Conservation (phyloP, 176 grass and related monocot genomes). For the Hordeum marinum region DNA sequence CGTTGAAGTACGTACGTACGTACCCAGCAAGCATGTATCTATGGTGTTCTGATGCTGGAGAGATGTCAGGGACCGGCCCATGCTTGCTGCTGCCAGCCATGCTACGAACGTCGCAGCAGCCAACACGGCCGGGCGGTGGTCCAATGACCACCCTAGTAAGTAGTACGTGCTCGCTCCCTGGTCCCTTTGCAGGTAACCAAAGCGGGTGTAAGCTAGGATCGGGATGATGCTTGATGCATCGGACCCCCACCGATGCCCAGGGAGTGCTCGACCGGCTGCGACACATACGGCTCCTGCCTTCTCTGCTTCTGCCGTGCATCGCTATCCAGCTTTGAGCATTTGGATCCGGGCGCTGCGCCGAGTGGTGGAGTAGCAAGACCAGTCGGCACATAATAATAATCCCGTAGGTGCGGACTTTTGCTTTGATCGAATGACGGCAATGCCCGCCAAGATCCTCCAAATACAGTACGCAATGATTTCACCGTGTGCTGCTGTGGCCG, state of each 20-base stretch:
- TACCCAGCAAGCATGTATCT: not conserved
- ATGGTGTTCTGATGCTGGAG: not conserved
- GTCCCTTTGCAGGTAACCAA: slow-evolving; percentile 7
- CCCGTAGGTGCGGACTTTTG: too few species aligned
- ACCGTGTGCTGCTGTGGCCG: too few species aligned
- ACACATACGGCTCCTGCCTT: not conserved
- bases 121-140: slow-evolving; percentile 4
- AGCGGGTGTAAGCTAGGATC: not conserved
- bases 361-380: not conserved
- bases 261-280: not conserved
- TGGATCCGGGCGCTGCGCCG: not conserved
- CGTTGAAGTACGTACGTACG: not conserved
- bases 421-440: too few species aligned
- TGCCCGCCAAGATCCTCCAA: too few species aligned
- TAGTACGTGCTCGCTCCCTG: not conserved
- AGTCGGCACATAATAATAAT: too few species aligned
- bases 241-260: slow-evolving; percentile 1
- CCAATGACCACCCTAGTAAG: not conserved
- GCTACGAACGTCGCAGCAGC: slow-evolving; percentile 28
- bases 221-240: not conserved
- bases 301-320: not conserved
- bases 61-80: slow-evolving; percentile 37
- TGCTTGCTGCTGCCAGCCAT: slow-evolving; percentile 12
- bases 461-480: too few species aligned
- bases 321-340: not conserved